A percentile compares a stretch with the other conserved stretches of the same genome.
These are phyloP conservation scores for Craterostigma plantagineum DNA, from an alignment of 257 asterid species.

Conservation along the genomic window DNA sequence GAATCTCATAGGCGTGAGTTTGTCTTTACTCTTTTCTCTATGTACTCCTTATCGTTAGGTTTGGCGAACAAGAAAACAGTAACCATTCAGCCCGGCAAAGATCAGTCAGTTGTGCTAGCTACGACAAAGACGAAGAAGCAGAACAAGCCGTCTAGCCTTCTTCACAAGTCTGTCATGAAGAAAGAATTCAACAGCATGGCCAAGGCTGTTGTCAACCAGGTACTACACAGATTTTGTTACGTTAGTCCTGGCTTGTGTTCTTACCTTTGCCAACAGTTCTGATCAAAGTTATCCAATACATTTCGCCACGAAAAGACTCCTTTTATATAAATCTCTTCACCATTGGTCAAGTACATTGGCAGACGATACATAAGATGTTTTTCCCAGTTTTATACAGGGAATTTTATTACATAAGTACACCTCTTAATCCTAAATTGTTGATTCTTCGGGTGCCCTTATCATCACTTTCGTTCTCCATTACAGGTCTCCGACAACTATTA, in stretches of 20 bases:
- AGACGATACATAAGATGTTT: too few species aligned
- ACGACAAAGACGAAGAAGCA: conserved; percentile 90
- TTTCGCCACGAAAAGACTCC: too few species aligned
- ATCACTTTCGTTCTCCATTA: background rate
- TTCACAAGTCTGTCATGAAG: conserved; percentile 72
- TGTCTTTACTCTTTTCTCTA: background rate
- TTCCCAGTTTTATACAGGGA: too few species aligned
- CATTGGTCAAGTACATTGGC: too few species aligned
- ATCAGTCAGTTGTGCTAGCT: conserved; percentile 55
- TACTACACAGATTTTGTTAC: conserved; percentile 9
- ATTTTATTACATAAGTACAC: too few species aligned
- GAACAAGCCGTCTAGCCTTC: conserved; percentile 42
- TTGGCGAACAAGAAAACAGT: conserved; percentile 89
- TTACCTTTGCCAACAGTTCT: too few species aligned
- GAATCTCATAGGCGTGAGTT: background rate
- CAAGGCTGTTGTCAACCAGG: conserved; percentile 90
- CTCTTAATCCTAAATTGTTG: background rate
- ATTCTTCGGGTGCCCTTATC: background rate
- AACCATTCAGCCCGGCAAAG: conserved; percentile 73
- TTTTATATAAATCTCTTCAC: too few species aligned
- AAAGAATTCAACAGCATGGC: conserved; percentile 83
- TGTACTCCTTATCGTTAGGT: conserved; percentile 17
- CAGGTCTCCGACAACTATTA: conserved; percentile 50
- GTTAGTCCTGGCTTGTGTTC: background rate
- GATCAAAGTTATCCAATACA: too few species aligned